phyloP scores from a whole-genome alignment of 2,329 filamentous ascomycete genomes.

The Camillea tinctor region DNA sequence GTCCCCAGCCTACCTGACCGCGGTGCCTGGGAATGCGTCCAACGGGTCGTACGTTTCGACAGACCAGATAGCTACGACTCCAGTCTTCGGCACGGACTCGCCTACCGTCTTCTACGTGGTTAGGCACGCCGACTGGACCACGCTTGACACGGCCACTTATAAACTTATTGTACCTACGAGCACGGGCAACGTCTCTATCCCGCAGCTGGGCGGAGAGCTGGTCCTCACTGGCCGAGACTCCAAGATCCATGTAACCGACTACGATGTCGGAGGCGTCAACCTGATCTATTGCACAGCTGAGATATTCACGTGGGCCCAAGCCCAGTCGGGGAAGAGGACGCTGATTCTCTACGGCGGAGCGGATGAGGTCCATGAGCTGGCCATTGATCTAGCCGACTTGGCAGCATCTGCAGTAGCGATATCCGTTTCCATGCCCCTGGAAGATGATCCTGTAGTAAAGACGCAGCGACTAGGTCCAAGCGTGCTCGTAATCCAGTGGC shows the following conservation, averaged over 20 bases:
- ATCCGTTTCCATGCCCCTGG: conserved; percentile 6
- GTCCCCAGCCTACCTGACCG: conserved; percentile 66
- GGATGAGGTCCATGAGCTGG: conserved; percentile 63
- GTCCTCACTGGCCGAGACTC: conserved; percentile 55
- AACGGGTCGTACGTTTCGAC: conserved; percentile 45
- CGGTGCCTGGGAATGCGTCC: conserved; percentile 45
- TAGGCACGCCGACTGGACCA: conserved; percentile 21
- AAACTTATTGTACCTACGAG: conserved; percentile 26
- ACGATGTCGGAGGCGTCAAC: conserved; percentile 56
- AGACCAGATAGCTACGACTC: conserved; percentile 39
- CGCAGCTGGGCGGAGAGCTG: conserved; percentile 21
- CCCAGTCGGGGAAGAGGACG: conserved; percentile 14
- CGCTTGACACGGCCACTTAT: conserved; percentile 20
- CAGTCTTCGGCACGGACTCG: conserved; percentile 14
- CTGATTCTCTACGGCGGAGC: conserved; percentile 64
- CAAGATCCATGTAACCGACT: conserved; percentile 67
- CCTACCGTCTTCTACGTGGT: conserved; percentile 24
- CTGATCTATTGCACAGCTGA: conserved; percentile 69
- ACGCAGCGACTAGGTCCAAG: conserved; percentile 10
- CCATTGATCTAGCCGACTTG: conserved; percentile 35
- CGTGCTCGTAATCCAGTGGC: conserved; percentile 40
- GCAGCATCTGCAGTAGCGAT: conserved; percentile 6
- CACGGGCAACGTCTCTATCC: conserved; percentile 22
- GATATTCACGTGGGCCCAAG: conserved; percentile 58
- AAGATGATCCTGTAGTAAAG: conserved; percentile 14